Evolutionary conservation across 2,329 filamentous ascomycete genomes (phyloP), one percentile per base, ranked within the genome.

Genomic region (Fusarium cyanostomum): DNA sequence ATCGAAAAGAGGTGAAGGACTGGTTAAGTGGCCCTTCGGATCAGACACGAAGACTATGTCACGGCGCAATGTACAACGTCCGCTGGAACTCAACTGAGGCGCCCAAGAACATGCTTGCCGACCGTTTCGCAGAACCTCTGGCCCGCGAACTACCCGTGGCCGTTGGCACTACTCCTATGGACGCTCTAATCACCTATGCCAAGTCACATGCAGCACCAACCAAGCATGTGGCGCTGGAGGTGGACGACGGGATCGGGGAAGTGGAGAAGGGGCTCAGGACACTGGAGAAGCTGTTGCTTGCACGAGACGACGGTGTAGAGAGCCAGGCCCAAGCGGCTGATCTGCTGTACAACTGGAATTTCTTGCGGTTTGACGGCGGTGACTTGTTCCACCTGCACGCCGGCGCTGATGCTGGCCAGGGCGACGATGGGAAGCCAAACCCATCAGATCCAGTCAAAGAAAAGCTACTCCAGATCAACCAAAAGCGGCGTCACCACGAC

Each of bases 11-110:
- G n/a, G n/a, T n/a, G n/a, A n/a, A n/a, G n/a, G n/a, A n/a, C n/a
- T n/a, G n/a, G n/a, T n/a, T n/a, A n/a, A n/a, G n/a, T n/a, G n/a
- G n/a, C n/a, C n/a, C 16, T 2, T 15, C 9, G 9, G 43, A 46
- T 13, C n/a, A 18, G n/a, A 28, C 33, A 12, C 18, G 34, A 8
- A 8, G 12, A 7, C 4, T 51, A 15, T 51, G 35, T 35, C 46
- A 51, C 16, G 46, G 26, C 3, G 35, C 46, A n/a, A 51, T 51
- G 46, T 51, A 51, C 28, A 18, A 42, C 15, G 46, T 51, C 10
- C 10, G 21, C 4, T 51, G 46, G 46, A 7, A 41, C 46, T 9
- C 13, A 6, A 18, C 21, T n/a, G 18, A 21, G 33, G 28, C 16
- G 12, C 46, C 46, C 7, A 2, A 16, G 11, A 37, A 38, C 8